These are phyloP conservation scores for Neurospora sp. DNA, from an alignment of 2,329 filamentous ascomycete genomes.

Conservation along the genomic window DNA sequence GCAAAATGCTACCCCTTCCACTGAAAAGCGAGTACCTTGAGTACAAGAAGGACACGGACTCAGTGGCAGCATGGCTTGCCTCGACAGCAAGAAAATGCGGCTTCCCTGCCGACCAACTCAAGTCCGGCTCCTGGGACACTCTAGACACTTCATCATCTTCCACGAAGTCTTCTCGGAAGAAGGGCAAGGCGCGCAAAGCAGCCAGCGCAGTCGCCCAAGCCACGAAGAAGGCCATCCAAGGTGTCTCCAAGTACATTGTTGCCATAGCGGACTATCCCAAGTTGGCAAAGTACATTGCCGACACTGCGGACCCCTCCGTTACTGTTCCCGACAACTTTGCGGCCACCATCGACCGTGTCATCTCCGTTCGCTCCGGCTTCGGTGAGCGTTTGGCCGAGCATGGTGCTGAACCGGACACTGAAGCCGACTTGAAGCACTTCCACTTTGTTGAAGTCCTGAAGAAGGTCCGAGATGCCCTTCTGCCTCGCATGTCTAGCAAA, in stretches of 20 bases:
- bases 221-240: conserved; percentile 5
- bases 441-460: conserved; percentile 27
- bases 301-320: conserved; percentile 13
- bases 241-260: conserved; percentile 22
- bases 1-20: conserved; percentile 4
- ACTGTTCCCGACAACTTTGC: conserved; percentile 22
- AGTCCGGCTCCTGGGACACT: neutral
- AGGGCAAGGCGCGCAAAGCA: conserved; percentile 21
- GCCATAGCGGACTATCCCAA: conserved; percentile 27
- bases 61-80: conserved; percentile 31
- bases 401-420: conserved; percentile 6
- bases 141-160: neutral
- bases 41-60: conserved; percentile 31
- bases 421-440: conserved; percentile 20
- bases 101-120: conserved; percentile 18
- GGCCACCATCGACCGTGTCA: conserved; percentile 26
- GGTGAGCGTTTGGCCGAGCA: conserved; percentile 12
- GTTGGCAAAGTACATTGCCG: conserved; percentile 28
- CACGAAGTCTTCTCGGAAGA: conserved; percentile 9
- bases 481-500: conserved; percentile 10
- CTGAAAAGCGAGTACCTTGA: conserved; percentile 25
- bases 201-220: conserved; percentile 7
- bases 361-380: conserved; percentile 23
- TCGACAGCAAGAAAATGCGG: conserved; percentile 27
- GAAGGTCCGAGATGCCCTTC: conserved; percentile 23